phyloP scores from a whole-genome alignment of 2,329 filamentous ascomycete species.

The Colletotrichum brevisporum region DNA sequence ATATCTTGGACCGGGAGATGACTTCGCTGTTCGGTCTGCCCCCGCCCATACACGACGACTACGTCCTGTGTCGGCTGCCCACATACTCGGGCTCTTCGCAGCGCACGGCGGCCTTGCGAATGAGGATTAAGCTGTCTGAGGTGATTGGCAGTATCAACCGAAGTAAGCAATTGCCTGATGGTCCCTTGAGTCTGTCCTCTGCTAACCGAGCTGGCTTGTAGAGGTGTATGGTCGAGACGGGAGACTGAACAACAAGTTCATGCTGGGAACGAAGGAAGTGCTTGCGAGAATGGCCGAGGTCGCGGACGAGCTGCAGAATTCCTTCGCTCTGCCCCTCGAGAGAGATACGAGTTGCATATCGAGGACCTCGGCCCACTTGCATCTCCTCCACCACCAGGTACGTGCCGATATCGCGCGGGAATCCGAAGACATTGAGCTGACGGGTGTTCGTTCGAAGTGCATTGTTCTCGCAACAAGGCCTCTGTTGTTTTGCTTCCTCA shows the following conservation, averaged over 20 bases:
- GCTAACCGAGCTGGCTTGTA: slow-evolving; percentile 8
- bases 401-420: neutral
- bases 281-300: slow-evolving; percentile 48
- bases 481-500: slow-evolving; percentile 50
- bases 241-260: slow-evolving; percentile 48
- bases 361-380: slow-evolving; percentile 49
- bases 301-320: slow-evolving; percentile 48
- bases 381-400: slow-evolving; percentile 52
- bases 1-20: slow-evolving; percentile 67
- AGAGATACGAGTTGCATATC: slow-evolving; percentile 51
- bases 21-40: slow-evolving; percentile 67
- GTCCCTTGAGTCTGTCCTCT: neutral
- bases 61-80: slow-evolving; percentile 59
- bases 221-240: slow-evolving; percentile 50
- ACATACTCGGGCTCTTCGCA: slow-evolving; percentile 47
- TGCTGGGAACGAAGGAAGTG: slow-evolving; percentile 49
- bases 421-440: neutral
- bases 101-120: slow-evolving; percentile 47
- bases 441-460: slow-evolving; percentile 40
- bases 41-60: slow-evolving; percentile 63
- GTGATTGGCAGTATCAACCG: slow-evolving; percentile 50
- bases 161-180: slow-evolving; percentile 40
- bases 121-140: slow-evolving; percentile 50
- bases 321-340: slow-evolving; percentile 48
- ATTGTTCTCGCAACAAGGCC: slow-evolving; percentile 52